Evolutionary conservation across 2,329 filamentous ascomycete genomes (phyloP).

Genomic region (Neospermospora avenae): DNA sequence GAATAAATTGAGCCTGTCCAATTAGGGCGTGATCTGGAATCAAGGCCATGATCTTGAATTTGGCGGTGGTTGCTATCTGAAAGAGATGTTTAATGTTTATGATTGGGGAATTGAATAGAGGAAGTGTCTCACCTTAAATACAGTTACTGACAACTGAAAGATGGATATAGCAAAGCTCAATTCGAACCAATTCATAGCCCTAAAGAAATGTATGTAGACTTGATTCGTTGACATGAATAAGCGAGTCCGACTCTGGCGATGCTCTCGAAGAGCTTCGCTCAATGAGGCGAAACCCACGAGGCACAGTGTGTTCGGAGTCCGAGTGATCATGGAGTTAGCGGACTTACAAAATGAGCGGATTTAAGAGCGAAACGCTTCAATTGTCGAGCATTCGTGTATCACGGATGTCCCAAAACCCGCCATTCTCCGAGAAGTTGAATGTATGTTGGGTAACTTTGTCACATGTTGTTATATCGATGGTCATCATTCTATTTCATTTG

Average conservation of each 20-base stretch:
- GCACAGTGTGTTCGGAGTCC: background rate
- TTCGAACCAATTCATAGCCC: background rate
- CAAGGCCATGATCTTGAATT: background rate
- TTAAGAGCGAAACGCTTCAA: background rate
- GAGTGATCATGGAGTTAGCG: background rate
- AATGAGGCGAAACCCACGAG: background rate
- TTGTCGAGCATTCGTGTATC: too few relatives aligned
- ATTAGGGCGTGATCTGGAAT: slow-evolving; percentile 18
- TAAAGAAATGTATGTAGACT: background rate
- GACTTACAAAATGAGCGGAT: background rate
- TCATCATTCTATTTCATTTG: too few relatives aligned
- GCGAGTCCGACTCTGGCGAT: background rate
- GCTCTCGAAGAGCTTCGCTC: background rate
- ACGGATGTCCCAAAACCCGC: too few relatives aligned
- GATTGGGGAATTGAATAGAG: background rate
- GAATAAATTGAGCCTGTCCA: slow-evolving; percentile 42
- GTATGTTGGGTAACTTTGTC: too few relatives aligned
- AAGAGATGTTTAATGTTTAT: background rate
- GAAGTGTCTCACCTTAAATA: background rate
- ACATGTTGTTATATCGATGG: too few relatives aligned
- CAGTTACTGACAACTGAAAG: background rate
- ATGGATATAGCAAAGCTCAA: background rate
- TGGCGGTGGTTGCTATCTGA: background rate
- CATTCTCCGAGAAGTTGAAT: too few relatives aligned
- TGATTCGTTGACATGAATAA: background rate